Evolutionary conservation across 2,329 filamentous ascomycete species (phyloP), one percentile per base, ranked within the genome.

Genomic region (Fusarium bulbicola): DNA sequence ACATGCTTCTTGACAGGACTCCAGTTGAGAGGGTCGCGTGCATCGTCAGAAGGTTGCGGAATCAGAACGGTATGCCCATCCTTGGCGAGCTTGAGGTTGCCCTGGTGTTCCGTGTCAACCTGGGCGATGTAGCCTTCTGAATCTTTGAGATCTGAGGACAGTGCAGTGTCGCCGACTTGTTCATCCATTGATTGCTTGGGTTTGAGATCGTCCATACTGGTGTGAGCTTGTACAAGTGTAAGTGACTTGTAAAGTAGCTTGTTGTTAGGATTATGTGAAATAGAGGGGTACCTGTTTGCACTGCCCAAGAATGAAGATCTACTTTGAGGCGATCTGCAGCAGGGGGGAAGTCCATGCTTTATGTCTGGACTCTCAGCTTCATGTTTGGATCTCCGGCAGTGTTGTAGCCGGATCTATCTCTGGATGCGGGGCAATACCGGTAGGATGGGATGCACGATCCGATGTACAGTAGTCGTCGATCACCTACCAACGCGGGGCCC

Each of bases 141-240:
- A 1, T 53, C 32, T 16, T 53, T 53, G 24, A 37, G 30, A 28
- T 53, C 24, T 0, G 49, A 53, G 6, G 49, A 20, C 7, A 53
- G 2, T 6, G 6, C 3, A 2, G 9, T 1, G 7, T 53, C 49
- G 7, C 8, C 12, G 12, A 26, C n/a, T 52, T 26, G 9, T 37
- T 53, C 49, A 7, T 53, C 32, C 9, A 36, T 28, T 21, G 49
- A 53, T 1, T 37, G 49, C 49, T 21, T 15, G 0, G 49, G 32
- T 4, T 53, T 53, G 7, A 21, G 9, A 13, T 37, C 34, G 10
- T 53, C 49, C 49, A 53, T 53, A 5, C 14, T 53, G 13, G 7
- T 1, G 0, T 1, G 5, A 21, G 14, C 6, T 16, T 4, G 2
- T 7, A 2, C 14, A 21, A 12, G 4, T 6, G 6, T 6, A 5